These are phyloP conservation scores for Backusella liffmaniae DNA, from an alignment of 192 early-diverging fungal species.

Conservation along the genomic window DNA sequence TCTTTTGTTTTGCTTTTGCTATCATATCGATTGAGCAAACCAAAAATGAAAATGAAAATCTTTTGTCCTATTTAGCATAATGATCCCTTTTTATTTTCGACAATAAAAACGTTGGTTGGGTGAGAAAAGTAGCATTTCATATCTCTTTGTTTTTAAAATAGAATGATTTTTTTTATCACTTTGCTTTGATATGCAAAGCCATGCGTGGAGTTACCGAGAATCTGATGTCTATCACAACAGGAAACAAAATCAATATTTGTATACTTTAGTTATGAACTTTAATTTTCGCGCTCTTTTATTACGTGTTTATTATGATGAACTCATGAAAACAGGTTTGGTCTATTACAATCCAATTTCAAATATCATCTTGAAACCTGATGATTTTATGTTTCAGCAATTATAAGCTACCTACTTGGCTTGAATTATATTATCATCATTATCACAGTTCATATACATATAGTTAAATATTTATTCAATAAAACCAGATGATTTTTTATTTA, in stretches of 20 bases:
- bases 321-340: too few relatives aligned
- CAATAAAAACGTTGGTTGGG: not conserved
- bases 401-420: too few relatives aligned
- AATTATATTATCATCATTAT: too few relatives aligned
- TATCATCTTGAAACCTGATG: too few relatives aligned
- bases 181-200: too few relatives aligned
- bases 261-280: not conserved
- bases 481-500: too few relatives aligned
- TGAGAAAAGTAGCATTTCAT: not conserved
- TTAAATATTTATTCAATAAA: too few relatives aligned
- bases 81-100: not conserved
- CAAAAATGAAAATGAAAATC: not conserved
- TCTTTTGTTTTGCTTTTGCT: not conserved
- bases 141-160: not conserved
- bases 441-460: too few relatives aligned
- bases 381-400: too few relatives aligned
- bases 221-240: too few relatives aligned
- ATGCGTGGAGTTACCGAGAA: not conserved
- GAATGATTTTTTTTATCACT: not conserved
- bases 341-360: too few relatives aligned
- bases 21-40: not conserved
- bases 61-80: not conserved
- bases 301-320: not conserved
- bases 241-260: too few relatives aligned
- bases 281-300: not conserved